A percentile compares a stretch with the other conserved stretches of the same genome.
These are phyloP conservation scores for Arachnopeziza araneosa DNA, from an alignment of 2,329 filamentous ascomycete genomes.

Conservation along the genomic window DNA sequence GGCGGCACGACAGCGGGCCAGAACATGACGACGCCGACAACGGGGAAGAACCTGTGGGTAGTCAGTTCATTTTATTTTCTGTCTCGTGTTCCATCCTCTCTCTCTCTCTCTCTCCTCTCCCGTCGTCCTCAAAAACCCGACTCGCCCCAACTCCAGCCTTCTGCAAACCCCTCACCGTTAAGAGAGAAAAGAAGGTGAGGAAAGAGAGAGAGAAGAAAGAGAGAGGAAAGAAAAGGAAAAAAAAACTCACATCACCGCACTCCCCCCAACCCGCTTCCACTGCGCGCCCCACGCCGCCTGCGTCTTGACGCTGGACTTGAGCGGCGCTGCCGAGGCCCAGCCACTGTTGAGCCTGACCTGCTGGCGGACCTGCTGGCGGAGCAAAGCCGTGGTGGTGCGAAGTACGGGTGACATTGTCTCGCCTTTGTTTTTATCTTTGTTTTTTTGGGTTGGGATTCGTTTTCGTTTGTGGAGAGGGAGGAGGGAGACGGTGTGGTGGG, in stretches of 20 bases:
- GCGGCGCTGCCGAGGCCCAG: not conserved
- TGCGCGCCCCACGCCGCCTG: conserved; percentile 13
- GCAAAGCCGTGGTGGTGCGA: not conserved
- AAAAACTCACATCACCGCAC: conserved; percentile 19
- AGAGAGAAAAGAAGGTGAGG: too few relatives aligned
- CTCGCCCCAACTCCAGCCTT: too few relatives aligned
- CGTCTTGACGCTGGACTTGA: not conserved
- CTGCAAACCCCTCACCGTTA: too few relatives aligned
- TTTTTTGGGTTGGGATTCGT: too few relatives aligned
- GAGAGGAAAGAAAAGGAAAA: not conserved
- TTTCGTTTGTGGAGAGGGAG: too few relatives aligned
- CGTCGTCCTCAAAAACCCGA: not conserved
- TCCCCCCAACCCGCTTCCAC: conserved; percentile 17
- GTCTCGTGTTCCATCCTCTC: not conserved
- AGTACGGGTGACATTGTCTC: not conserved
- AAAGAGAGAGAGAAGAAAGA: not conserved
- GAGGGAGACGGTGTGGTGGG: too few relatives aligned
- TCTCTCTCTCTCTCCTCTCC: not conserved
- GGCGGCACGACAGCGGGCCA: conserved; percentile 18
- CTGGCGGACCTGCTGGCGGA: not conserved
- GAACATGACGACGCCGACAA: conserved; percentile 19
- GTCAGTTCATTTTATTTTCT: not conserved
- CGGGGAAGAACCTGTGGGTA: conserved; percentile 15
- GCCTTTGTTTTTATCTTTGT: too few relatives aligned
- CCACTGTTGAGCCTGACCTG: not conserved